Conservation (phyloP, 176 grass and related monocot genomes). For the Avena eriantha region DNA sequence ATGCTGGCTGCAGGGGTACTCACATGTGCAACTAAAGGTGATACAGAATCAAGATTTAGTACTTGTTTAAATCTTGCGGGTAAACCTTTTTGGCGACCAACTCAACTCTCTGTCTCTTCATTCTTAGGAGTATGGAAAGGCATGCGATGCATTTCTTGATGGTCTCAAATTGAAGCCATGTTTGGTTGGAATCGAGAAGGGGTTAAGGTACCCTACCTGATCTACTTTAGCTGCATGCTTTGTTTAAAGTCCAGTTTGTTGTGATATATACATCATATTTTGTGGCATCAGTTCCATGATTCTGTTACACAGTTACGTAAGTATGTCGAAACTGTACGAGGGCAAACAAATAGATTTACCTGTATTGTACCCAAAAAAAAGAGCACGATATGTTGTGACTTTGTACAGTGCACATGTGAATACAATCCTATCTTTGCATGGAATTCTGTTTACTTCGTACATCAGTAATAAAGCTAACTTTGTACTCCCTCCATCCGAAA, state of each 20-base stretch:
- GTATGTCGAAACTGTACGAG: background rate
- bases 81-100: background rate
- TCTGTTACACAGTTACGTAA: background rate
- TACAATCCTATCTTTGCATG: background rate
- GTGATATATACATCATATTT: background rate
- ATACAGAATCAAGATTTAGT: background rate
- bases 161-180: conserved; percentile 41
- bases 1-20: conserved; percentile 18
- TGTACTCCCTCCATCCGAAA: too few relatives aligned
- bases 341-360: background rate
- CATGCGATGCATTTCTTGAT: conserved; percentile 47
- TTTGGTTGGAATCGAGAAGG: conserved; percentile 29
- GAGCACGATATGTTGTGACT: background rate
- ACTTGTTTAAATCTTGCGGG: background rate
- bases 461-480: background rate
- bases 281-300: background rate
- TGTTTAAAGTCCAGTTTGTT: background rate
- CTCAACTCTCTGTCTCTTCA: conserved; percentile 1
- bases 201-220: conserved; percentile 28
- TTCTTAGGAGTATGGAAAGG: conserved; percentile 50
- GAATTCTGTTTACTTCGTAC: background rate
- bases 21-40: conserved; percentile 11
- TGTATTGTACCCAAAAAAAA: background rate
- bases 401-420: background rate
- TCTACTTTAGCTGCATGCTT: background rate